Percentiles rank a stretch among this genome's conserved stretches.
Evolutionary conservation across 257 asterid genomes (phyloP).

Genomic region (Solanum neorickii): DNA sequence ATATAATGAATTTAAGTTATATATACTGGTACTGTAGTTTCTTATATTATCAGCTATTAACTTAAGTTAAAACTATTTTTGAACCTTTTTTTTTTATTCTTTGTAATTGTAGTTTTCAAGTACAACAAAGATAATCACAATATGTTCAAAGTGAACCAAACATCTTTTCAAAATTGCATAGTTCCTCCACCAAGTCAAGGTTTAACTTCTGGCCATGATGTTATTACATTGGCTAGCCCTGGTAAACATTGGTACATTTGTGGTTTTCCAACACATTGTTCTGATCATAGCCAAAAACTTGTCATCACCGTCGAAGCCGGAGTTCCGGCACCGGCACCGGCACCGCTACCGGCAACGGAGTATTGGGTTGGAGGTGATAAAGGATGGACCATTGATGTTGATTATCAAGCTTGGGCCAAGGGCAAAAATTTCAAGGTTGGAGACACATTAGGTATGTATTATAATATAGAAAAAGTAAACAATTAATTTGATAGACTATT

Average conservation of each 20-base stretch:
- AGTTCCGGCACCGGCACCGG: not conserved
- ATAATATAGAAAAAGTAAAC: not conserved
- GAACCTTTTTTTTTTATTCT: not conserved
- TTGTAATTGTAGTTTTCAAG: constrained; percentile 5
- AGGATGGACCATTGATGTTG: not conserved
- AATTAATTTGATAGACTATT: not conserved
- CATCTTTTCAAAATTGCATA: not conserved
- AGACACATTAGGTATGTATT: constrained; percentile 1
- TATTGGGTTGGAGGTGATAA: not conserved
- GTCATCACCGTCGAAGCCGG: not conserved
- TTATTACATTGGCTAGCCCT: not conserved
- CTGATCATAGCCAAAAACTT: not conserved
- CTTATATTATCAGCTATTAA: not conserved
- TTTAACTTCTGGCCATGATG: constrained; percentile 2
- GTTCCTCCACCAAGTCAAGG: not conserved
- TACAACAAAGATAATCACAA: not conserved
- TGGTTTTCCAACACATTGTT: constrained; percentile 1
- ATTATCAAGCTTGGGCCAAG: constrained; percentile 1
- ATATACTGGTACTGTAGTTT: not conserved
- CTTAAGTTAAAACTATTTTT: not conserved
- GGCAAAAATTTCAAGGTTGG: not conserved
- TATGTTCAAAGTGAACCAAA: constrained; percentile 7
- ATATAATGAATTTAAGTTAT: not conserved
- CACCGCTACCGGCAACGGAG: not conserved
- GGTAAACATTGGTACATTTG: constrained; percentile 18